A percentile compares a stretch with the other conserved stretches of the same genome.
phyloP scores from a whole-genome alignment of 148 eudicot species.

The Fagopyrum homotropicum region DNA sequence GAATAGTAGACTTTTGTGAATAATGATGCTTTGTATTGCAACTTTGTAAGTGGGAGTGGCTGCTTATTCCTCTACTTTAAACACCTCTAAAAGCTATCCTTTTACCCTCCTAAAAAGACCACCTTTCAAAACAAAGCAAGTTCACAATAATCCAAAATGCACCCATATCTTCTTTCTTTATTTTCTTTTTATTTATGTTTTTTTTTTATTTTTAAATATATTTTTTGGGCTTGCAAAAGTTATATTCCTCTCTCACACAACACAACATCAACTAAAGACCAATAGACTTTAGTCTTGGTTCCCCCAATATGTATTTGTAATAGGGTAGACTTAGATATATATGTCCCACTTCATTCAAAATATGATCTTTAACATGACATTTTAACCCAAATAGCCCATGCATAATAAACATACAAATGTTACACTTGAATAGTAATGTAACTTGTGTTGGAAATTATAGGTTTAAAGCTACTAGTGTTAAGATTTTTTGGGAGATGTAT shows the following conservation, averaged over 20 bases:
- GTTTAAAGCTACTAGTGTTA: too few relatives aligned
- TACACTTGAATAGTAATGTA: too few relatives aligned
- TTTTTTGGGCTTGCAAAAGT: constrained; percentile 21
- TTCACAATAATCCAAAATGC: constrained; percentile 11
- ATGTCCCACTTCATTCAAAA: constrained; percentile 20
- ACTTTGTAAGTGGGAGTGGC: constrained; percentile 10
- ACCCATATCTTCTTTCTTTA: background rate
- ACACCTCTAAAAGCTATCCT: constrained; percentile 24
- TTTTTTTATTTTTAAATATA: background rate
- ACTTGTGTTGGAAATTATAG: too few relatives aligned
- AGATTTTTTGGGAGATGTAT: too few relatives aligned
- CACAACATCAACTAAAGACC: constrained; percentile 45
- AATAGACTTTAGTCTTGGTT: constrained; percentile 13
- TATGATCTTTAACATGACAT: constrained; percentile 20
- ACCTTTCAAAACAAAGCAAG: constrained; percentile 39
- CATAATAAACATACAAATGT: too few relatives aligned
- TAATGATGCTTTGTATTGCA: constrained; percentile 7
- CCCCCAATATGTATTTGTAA: constrained; percentile 21
- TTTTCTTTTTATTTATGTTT: background rate
- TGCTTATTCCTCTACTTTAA: constrained; percentile 13
- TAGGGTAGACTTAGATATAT: background rate
- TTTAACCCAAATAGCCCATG: background rate
- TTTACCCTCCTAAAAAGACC: constrained; percentile 11
- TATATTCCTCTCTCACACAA: constrained; percentile 45
- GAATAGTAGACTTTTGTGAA: constrained; percentile 13